Conservation (phyloP, 208 protist genomes). For the Leishmania arabica region DNA sequence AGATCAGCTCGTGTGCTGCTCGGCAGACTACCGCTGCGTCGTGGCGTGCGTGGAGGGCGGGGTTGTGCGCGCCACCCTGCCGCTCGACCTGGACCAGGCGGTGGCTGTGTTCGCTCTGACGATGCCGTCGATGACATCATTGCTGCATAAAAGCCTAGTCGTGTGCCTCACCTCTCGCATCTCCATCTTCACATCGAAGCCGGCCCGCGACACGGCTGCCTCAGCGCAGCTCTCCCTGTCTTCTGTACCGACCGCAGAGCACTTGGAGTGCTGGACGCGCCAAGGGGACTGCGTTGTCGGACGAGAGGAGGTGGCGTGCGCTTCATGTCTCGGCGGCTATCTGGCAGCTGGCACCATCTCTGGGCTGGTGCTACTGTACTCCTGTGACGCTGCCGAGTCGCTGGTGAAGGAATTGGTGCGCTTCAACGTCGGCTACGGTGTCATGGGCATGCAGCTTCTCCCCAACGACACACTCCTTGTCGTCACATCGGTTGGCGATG, state of each 20-base stretch:
- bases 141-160: not conserved
- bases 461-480: constrained; percentile 59
- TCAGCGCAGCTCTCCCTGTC: not conserved
- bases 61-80: constrained; percentile 32
- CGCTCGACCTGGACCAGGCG: constrained; percentile 35
- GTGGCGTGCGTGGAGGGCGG: constrained; percentile 55
- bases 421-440: constrained; percentile 84
- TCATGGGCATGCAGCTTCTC: constrained; percentile 74
- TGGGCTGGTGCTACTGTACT: constrained; percentile 73
- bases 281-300: constrained; percentile 11
- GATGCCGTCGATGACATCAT: not conserved
- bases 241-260: not conserved
- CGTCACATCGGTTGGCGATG: constrained; percentile 75
- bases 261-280: constrained; percentile 13
- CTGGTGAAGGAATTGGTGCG: constrained; percentile 59
- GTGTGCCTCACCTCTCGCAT: constrained; percentile 19
- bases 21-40: constrained; percentile 60
- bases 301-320: constrained; percentile 44
- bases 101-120: constrained; percentile 37
- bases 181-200: constrained; percentile 28
- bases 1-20: constrained; percentile 56
- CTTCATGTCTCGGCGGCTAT: constrained; percentile 54
- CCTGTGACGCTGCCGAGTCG: constrained; percentile 29
- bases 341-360: constrained; percentile 66
- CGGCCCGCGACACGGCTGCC: not conserved